phyloP scores from a whole-genome alignment of 148 eudicot genomes.

The Rheum nobile region DNA sequence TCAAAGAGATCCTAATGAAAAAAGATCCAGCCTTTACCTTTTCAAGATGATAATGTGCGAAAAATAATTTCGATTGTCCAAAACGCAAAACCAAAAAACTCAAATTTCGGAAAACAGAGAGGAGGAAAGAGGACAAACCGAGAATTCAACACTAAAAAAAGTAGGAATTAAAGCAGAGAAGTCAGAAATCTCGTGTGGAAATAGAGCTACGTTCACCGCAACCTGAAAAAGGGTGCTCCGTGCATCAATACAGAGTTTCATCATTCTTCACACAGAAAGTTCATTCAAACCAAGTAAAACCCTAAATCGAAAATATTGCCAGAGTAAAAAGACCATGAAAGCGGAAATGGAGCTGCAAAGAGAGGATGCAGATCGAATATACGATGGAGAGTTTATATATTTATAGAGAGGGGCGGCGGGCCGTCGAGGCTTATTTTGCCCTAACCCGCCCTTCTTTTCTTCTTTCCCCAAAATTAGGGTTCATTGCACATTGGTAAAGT shows the following conservation, averaged over 20 bases:
- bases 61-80: no score
- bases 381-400: neutral
- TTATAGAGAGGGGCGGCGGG: neutral
- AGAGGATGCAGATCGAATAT: neutral
- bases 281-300: neutral
- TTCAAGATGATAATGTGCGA: neutral
- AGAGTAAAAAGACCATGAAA: neutral
- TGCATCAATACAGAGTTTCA: constrained; percentile 3
- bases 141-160: neutral
- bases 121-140: neutral
- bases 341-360: neutral
- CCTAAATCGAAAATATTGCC: neutral
- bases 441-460: neutral
- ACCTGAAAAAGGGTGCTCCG: neutral
- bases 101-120: no score
- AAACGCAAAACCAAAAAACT: neutral
- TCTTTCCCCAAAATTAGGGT: neutral
- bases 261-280: neutral
- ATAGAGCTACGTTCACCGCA: constrained; percentile 13
- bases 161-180: constrained; percentile 17
- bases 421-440: neutral
- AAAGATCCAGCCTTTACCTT: no score
- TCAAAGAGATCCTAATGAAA: neutral
- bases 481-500: no score
- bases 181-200: constrained; percentile 34